Evolutionary conservation across 257 asterid genomes (phyloP).

Genomic region (Nicotiana tomentosiformis): DNA sequence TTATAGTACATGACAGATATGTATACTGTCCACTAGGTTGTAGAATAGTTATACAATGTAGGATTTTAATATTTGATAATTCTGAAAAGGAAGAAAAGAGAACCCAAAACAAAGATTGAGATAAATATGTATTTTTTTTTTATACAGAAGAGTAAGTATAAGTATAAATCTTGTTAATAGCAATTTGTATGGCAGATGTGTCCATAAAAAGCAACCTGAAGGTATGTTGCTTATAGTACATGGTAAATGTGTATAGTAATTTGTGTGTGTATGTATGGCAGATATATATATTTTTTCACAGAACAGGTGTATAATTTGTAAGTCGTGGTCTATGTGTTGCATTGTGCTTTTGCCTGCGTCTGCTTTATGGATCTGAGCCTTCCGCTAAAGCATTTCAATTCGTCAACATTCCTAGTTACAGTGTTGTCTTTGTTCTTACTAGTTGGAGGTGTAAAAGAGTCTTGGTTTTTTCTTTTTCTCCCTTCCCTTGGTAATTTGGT

Average conservation of each 20-base stretch:
- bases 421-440: neutral
- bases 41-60: neutral
- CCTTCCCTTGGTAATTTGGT: neutral
- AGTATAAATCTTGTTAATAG: neutral
- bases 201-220: neutral
- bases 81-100: neutral
- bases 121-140: neutral
- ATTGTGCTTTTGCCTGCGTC: neutral
- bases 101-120: neutral
- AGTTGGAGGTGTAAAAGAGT: neutral
- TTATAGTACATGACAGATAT: neutral
- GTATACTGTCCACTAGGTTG: neutral
- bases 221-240: neutral
- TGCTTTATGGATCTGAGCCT: neutral
- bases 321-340: neutral
- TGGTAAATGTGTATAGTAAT: neutral
- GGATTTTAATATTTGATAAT: neutral
- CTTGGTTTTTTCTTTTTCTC: neutral
- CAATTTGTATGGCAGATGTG: neutral
- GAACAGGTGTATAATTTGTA: neutral
- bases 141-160: neutral
- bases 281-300: neutral
- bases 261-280: neutral
- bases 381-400: neutral
- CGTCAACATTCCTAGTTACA: neutral